Evolutionary conservation across 495 filamentous ascomycete species (phyloP).

Genomic region (Daldinia grandis): DNA sequence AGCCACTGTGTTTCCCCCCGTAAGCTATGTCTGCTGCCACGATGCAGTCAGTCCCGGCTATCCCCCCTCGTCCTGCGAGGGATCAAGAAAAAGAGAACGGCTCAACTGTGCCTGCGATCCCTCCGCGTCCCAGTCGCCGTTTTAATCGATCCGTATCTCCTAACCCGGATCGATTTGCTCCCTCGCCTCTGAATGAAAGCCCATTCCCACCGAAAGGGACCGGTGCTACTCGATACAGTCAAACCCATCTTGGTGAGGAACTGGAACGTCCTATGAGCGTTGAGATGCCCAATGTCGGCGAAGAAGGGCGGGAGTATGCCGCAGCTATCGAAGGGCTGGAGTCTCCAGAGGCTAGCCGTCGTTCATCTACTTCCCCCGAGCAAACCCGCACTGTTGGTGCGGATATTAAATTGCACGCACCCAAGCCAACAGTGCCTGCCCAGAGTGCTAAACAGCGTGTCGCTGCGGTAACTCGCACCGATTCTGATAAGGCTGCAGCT

Average conservation of each 20-base stretch:
- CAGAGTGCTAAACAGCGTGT: constrained; percentile 82
- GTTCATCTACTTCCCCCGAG: constrained; percentile 56
- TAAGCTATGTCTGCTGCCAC: constrained; percentile 53
- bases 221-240: constrained; percentile 49
- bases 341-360: constrained; percentile 42
- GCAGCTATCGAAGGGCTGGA: constrained; percentile 60
- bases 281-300: constrained; percentile 81
- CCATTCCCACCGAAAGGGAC: constrained; percentile 46
- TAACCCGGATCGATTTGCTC: constrained; percentile 77
- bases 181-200: constrained; percentile 82
- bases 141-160: constrained; percentile 82
- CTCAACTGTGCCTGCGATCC: constrained; percentile 61
- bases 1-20: constrained; percentile 27
- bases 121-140: constrained; percentile 76
- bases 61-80: constrained; percentile 72
- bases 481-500: constrained; percentile 82
- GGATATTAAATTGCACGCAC: constrained; percentile 87
- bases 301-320: constrained; percentile 90
- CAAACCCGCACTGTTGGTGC: constrained; percentile 81
- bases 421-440: constrained; percentile 83
- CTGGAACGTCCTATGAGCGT: constrained; percentile 77
- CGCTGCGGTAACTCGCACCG: constrained; percentile 84
- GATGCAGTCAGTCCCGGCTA: constrained; percentile 64
- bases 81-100: constrained; percentile 51
- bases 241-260: constrained; percentile 54